Evolutionary conservation across 2,329 filamentous ascomycete genomes (phyloP), one percentile per base, ranked within the genome.

Genomic region (Fusarium oligoseptatum): DNA sequence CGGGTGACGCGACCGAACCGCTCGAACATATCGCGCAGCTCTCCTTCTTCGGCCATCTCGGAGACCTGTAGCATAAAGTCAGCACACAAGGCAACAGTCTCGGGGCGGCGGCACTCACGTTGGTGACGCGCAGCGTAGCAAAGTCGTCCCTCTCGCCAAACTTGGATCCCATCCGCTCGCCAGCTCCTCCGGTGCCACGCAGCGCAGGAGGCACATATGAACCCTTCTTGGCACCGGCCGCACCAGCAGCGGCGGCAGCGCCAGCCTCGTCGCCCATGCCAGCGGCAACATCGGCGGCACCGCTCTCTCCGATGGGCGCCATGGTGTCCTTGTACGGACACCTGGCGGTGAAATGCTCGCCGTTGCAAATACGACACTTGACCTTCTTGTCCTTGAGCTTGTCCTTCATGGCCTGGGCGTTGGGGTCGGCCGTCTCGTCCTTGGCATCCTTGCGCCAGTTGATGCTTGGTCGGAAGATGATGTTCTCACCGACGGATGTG

Each of bases 321-420:
- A 99, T 98, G 80, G 96, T 99, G 84, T 98, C 97, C 89, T 98
- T 99, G 92, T 98, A 99, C 39, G 97, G 97, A 91, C 97, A 99
- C 84, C 97, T 93, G 78, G 96, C 96, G 48, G 97, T 99, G 89
- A 98, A 99, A 91, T 99, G 97, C 89, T 99, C 97, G 83, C 96
- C 97, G 83, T 92, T 94, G 88, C 97, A 99, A 83, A 99, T 98
- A 90, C 97, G 94, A 87, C 97, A 99, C 91, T 98, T 98, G 89
- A 99, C 97, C 88, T 98, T 97, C 91, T 98, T 98, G 88, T 98
- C 95, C 91, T 97, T 97, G 81, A 98, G 89, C 87, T 94, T 93
- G 82, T 92, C 91, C 87, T 94, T 94, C 87, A 93, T 90, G 80
- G 88, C 89, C 85, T 93, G 91, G 80, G 93, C 92, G 84, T 94